phyloP scores from a whole-genome alignment of 192 early-diverging fungal species.

The Backusella liffmaniae region DNA sequence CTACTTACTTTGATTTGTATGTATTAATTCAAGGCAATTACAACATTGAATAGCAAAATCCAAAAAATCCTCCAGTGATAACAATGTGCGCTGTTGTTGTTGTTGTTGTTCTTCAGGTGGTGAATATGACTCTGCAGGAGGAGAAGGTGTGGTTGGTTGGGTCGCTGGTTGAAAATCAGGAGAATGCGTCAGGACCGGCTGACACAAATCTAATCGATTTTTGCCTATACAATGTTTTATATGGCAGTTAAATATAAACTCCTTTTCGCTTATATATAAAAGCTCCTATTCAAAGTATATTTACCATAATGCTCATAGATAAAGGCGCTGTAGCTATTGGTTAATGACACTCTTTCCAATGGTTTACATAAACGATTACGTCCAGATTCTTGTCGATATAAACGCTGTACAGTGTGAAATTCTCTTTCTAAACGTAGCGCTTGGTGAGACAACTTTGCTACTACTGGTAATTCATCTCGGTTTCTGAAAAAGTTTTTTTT shows the following conservation, averaged over 20 bases:
- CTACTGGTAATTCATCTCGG: slow-evolving; percentile 25
- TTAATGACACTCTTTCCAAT: slow-evolving; percentile 17
- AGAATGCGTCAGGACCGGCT: background rate
- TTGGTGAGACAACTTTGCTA: slow-evolving; percentile 31
- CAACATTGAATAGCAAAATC: slow-evolving; percentile 32
- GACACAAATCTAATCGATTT: slow-evolving; percentile 8
- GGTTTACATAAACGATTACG: slow-evolving; percentile 12
- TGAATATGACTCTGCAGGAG: background rate
- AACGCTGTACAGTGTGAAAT: slow-evolving; percentile 24
- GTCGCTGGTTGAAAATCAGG: background rate
- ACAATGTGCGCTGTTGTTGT: background rate
- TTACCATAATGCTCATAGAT: slow-evolving; percentile 25
- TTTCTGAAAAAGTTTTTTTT: slow-evolving; percentile 7
- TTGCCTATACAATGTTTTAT: background rate
- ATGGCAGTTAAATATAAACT: background rate
- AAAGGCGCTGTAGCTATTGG: slow-evolving; percentile 19
- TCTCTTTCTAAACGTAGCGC: slow-evolving; percentile 25
- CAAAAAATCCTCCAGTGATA: slow-evolving; percentile 16
- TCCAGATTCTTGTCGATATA: slow-evolving; percentile 10
- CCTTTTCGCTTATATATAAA: slow-evolving; percentile 11
- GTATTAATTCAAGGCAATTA: slow-evolving; percentile 33
- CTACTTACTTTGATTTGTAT: slow-evolving; percentile 29
- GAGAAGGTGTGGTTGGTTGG: background rate
- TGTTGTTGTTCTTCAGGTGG: background rate
- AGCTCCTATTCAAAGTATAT: background rate